Evolutionary conservation across 805 yeast genomes (phyloP).

Genomic region (Metschnikowia dekortorum): DNA sequence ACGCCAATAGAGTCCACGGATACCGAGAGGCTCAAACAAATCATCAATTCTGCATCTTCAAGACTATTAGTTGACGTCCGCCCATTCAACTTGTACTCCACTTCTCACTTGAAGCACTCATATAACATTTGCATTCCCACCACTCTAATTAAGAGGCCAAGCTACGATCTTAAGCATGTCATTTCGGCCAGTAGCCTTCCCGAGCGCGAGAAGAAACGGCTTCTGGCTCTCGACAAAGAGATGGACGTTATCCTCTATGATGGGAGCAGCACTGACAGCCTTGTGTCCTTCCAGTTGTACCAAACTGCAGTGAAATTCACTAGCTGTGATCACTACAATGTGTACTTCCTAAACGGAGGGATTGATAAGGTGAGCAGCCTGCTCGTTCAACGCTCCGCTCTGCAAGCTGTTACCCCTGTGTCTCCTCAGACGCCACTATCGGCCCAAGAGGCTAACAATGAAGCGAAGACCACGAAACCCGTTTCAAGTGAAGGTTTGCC

Average conservation of each 20-base stretch:
- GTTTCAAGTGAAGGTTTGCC: slow-evolving; percentile 9
- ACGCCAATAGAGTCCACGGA: slow-evolving; percentile 10
- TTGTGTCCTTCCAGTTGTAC: slow-evolving; percentile 25
- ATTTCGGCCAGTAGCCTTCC: slow-evolving; percentile 29
- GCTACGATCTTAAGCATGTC: slow-evolving; percentile 30
- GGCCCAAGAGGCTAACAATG: slow-evolving; percentile 2
- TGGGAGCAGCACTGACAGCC: slow-evolving; percentile 18
- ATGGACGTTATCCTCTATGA: slow-evolving; percentile 33
- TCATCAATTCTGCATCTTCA: not conserved
- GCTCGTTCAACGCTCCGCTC: slow-evolving; percentile 9
- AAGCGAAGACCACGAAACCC: not conserved
- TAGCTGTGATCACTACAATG: slow-evolving; percentile 18
- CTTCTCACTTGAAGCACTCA: slow-evolving; percentile 27
- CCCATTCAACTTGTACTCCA: slow-evolving; percentile 33
- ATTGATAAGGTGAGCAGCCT: slow-evolving; percentile 13
- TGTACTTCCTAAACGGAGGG: slow-evolving; percentile 28
- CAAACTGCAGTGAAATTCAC: slow-evolving; percentile 33
- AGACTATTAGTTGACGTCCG: slow-evolving; percentile 33
- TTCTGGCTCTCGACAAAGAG: slow-evolving; percentile 14
- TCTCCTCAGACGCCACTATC: slow-evolving; percentile 10
- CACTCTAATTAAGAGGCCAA: slow-evolving; percentile 37
- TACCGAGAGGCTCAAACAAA: slow-evolving; percentile 3
- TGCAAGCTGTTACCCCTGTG: slow-evolving; percentile 12
- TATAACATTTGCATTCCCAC: slow-evolving; percentile 42
- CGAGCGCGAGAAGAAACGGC: slow-evolving; percentile 14